A percentile compares a stretch with the other conserved stretches of the same genome.
Conservation (phyloP, 495 filamentous ascomycete species). For the Aspergillus egyptiacus region DNA sequence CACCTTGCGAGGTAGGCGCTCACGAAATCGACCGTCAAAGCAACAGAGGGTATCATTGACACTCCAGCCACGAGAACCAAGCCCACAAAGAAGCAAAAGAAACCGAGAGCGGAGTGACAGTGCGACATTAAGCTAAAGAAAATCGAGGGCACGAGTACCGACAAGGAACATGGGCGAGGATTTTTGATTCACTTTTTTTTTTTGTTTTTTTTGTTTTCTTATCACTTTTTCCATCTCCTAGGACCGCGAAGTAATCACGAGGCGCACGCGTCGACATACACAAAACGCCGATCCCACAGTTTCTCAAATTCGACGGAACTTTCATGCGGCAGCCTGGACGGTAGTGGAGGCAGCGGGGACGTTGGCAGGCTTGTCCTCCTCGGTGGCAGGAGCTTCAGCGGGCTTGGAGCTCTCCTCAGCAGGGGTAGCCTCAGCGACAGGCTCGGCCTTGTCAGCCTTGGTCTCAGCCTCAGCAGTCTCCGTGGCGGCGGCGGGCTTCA, state of each 20-base stretch:
- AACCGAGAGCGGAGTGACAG: constrained; percentile 26
- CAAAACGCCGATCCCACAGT: constrained; percentile 37
- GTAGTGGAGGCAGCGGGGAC: constrained; percentile 33
- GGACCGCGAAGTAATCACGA: constrained; percentile 8
- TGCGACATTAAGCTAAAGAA: constrained; percentile 22
- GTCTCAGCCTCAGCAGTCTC: constrained; percentile 34
- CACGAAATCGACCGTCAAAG: constrained; percentile 23
- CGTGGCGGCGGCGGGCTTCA: constrained; percentile 32
- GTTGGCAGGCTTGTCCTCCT: constrained; percentile 33
- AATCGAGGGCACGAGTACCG: constrained; percentile 9
- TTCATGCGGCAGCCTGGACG: constrained; percentile 49
- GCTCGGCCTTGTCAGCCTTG: constrained; percentile 24
- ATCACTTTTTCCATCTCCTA: constrained; percentile 3
- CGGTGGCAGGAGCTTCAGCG: constrained; percentile 25
- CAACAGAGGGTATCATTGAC: constrained; percentile 27
- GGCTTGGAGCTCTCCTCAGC: constrained; percentile 30
- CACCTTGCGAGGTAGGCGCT: constrained; percentile 16
- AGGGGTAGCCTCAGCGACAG: constrained; percentile 26
- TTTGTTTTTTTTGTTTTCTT: too few species aligned
- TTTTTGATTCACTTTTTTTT: constrained; percentile 7
- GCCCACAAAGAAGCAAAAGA: constrained; percentile 10
- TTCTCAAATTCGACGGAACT: constrained; percentile 37
- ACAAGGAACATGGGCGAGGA: constrained; percentile 8
- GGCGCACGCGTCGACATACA: constrained; percentile 13
- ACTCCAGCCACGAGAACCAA: constrained; percentile 8